Percentiles rank a stretch among this genome's conserved stretches.
Conservation (phyloP, 257 asterid species). For the Scutellaria galericulata region DNA sequence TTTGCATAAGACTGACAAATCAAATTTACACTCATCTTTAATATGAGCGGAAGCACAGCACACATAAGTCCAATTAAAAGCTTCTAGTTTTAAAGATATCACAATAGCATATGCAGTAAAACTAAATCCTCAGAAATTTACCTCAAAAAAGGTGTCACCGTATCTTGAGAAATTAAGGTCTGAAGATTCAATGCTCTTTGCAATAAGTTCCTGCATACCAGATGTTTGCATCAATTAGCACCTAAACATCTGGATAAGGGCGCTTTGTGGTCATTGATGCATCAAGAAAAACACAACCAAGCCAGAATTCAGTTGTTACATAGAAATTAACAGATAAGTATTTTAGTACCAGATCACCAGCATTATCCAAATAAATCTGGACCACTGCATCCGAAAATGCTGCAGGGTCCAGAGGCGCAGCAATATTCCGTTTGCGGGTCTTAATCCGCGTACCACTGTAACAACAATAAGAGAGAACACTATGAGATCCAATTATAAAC, state of each 20-base stretch:
- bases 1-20: background rate
- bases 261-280: constrained; percentile 7
- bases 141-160: constrained; percentile 98
- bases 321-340: constrained; percentile 1
- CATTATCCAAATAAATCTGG: constrained; percentile 99
- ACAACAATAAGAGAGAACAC: constrained; percentile 27
- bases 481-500: background rate
- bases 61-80: constrained; percentile 8
- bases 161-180: constrained; percentile 91
- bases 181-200: constrained; percentile 80
- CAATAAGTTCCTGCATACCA: constrained; percentile 80
- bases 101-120: background rate
- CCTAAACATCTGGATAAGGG: background rate
- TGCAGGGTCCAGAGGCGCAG: constrained; percentile 99
- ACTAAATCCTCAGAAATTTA: constrained; percentile 24
- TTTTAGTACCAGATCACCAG: constrained; percentile 94
- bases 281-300: constrained; percentile 19
- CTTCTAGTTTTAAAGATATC: background rate
- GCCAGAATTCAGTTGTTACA: background rate
- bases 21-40: background rate
- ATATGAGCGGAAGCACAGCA: background rate
- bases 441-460: constrained; percentile 99
- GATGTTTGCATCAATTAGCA: constrained; percentile 26
- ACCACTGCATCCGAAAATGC: constrained; percentile 99
- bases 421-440: constrained; percentile 99